phyloP scores from a whole-genome alignment of 805 yeast species.

The Trichomonascus vanleenenianus region DNA sequence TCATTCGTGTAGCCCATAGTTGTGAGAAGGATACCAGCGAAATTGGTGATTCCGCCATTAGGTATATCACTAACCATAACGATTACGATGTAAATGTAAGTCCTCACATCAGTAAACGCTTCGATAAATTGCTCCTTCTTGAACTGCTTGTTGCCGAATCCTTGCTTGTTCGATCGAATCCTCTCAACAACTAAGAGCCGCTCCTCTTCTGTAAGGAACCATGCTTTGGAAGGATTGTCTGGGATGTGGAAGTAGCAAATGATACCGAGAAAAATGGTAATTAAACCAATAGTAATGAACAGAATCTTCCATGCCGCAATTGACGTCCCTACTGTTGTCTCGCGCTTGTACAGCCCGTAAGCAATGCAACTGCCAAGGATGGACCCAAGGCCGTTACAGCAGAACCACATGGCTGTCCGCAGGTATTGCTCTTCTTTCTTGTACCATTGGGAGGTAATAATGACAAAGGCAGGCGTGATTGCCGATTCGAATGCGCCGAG shows the following conservation, averaged over 20 bases:
- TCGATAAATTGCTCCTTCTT: slow-evolving; percentile 46
- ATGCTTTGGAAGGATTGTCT: slow-evolving; percentile 42
- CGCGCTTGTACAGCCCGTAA: slow-evolving; percentile 32
- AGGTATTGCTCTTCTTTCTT: slow-evolving; percentile 33
- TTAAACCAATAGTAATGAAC: slow-evolving; percentile 48
- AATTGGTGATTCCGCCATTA: slow-evolving; percentile 47
- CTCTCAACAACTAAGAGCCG: slow-evolving; percentile 41
- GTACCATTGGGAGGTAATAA: slow-evolving; percentile 33
- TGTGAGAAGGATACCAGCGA: slow-evolving; percentile 37
- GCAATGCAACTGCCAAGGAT: slow-evolving; percentile 42
- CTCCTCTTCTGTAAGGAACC: slow-evolving; percentile 40
- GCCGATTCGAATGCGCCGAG: slow-evolving; percentile 47
- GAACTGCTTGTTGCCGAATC: slow-evolving; percentile 48
- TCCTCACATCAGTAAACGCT: slow-evolving; percentile 40
- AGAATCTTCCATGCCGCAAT: slow-evolving; percentile 44
- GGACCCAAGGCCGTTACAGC: slow-evolving; percentile 37
- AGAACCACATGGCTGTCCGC: slow-evolving; percentile 32
- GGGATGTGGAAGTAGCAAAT: slow-evolving; percentile 29
- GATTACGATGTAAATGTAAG: slow-evolving; percentile 39
- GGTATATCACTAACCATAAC: slow-evolving; percentile 36
- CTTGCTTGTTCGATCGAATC: slow-evolving; percentile 46
- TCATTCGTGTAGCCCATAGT: slow-evolving; percentile 20
- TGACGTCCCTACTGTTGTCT: slow-evolving; percentile 23
- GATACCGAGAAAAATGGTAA: slow-evolving; percentile 36
- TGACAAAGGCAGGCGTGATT: slow-evolving; percentile 50